Percentiles rank a stretch among this genome's conserved stretches.
Conservation (phyloP, 192 early-diverging fungal genomes). For the Entrophospora sp. region DNA sequence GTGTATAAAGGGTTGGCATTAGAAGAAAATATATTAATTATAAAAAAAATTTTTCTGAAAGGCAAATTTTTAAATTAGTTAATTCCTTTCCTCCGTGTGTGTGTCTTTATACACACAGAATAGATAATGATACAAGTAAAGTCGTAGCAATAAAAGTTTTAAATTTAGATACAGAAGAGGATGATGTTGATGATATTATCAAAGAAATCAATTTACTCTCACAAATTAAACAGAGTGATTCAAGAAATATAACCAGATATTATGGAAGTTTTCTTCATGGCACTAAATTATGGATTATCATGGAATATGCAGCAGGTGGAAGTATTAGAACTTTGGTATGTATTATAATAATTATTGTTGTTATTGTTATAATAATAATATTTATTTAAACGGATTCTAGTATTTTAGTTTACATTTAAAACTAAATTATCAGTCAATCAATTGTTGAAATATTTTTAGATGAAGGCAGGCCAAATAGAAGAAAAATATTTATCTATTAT, state of each 20-base stretch:
- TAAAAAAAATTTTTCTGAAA: background rate
- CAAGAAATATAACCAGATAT: conserved; percentile 88
- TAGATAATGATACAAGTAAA: conserved; percentile 65
- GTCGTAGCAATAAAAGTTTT: conserved; percentile 96
- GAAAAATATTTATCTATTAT: conserved; percentile 87
- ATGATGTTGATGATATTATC: conserved; percentile 92
- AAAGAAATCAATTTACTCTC: conserved; percentile 89
- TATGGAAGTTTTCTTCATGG: conserved; percentile 83
- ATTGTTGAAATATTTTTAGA: conserved; percentile 37
- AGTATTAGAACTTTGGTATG: conserved; percentile 71
- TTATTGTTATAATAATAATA: background rate
- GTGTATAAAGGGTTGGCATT: conserved; percentile 56
- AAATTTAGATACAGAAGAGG: conserved; percentile 92
- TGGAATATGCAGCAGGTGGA: conserved; percentile 96
- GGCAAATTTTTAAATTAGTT: background rate
- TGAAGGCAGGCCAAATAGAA: conserved; percentile 77
- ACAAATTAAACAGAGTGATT: conserved; percentile 69
- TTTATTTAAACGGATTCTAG: background rate
- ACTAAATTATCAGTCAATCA: conserved; percentile 18
- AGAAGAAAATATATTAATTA: background rate
- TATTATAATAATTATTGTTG: background rate
- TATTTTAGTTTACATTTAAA: background rate
- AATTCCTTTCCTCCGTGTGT: background rate
- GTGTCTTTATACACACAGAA: conserved; percentile 26
- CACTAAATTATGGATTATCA: conserved; percentile 95